These are phyloP conservation scores for Andalucia godoyi DNA, from an alignment of 78 protist species.

Conservation along the genomic window DNA sequence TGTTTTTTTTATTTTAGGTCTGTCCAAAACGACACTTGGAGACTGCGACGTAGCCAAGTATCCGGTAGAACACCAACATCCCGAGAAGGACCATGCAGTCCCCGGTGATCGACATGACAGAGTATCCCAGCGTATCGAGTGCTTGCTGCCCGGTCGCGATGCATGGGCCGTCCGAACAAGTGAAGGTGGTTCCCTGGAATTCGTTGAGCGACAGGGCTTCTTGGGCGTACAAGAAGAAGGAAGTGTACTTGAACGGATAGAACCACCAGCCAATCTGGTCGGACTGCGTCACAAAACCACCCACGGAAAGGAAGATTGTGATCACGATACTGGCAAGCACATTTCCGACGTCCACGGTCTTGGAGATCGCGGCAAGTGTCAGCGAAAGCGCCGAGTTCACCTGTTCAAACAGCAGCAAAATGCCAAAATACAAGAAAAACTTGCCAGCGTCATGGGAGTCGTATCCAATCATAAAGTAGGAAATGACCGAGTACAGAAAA, in stretches of 20 bases:
- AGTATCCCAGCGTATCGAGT: no score
- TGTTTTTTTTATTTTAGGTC: no score
- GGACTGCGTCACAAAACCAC: constrained; percentile 21
- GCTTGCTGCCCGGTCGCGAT: no score
- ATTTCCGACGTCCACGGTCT: background rate
- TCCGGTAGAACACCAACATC: no score
- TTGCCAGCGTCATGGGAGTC: background rate
- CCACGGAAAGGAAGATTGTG: constrained; percentile 15
- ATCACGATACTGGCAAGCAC: constrained; percentile 17
- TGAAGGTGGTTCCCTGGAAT: background rate
- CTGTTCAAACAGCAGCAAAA: background rate
- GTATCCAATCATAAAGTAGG: constrained; percentile 46
- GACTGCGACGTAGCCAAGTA: no score
- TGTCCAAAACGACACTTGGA: no score
- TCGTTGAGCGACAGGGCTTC: constrained; percentile 13
- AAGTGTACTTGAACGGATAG: constrained; percentile 13
- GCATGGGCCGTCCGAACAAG: no score
- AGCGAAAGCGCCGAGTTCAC: background rate
- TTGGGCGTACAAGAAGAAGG: background rate
- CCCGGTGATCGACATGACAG: no score
- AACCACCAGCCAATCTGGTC: constrained; percentile 1
- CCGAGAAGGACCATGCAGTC: no score
- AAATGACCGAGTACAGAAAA: constrained; percentile 1
- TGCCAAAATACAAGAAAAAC: constrained; percentile 3
- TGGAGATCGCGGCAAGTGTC: background rate